Conservation (phyloP, 495 filamentous ascomycete genomes). For the Penicillium lividum region DNA sequence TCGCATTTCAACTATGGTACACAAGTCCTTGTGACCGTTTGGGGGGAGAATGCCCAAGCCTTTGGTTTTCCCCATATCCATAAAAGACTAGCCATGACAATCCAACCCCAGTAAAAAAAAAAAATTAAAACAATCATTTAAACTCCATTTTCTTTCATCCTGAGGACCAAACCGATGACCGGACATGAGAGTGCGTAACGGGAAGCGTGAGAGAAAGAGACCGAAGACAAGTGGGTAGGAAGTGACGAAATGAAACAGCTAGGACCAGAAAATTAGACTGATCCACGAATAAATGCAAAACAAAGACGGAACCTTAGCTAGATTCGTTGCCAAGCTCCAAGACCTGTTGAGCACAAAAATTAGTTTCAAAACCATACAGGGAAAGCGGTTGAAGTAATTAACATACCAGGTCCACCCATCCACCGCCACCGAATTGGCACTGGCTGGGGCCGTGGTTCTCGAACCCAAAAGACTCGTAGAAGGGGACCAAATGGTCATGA, state of each 20-base stretch:
- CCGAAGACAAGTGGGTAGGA: constrained; percentile 3
- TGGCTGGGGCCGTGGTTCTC: constrained; percentile 64
- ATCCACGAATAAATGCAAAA: constrained; percentile 26
- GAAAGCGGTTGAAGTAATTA: background rate
- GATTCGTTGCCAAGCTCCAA: constrained; percentile 33
- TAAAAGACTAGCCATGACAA: constrained; percentile 23
- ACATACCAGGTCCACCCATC: constrained; percentile 67
- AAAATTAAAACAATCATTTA: constrained; percentile 16
- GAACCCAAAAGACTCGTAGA: constrained; percentile 80
- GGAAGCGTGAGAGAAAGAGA: constrained; percentile 21
- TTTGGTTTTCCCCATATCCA: constrained; percentile 16
- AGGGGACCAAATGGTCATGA: constrained; percentile 68
- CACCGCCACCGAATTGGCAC: constrained; percentile 71
- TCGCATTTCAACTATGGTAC: constrained; percentile 32
- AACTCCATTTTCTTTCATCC: constrained; percentile 33
- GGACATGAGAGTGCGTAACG: constrained; percentile 28
- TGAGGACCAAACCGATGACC: constrained; percentile 29
- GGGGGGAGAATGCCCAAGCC: constrained; percentile 7
- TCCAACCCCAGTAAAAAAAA: constrained; percentile 16
- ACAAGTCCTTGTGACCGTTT: constrained; percentile 21
- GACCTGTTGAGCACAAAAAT: constrained; percentile 21
- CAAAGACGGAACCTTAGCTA: constrained; percentile 7
- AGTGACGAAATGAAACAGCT: constrained; percentile 8
- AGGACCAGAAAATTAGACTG: constrained; percentile 16
- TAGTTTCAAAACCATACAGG: constrained; percentile 8